Evolutionary conservation across 1,139 yeast genomes (phyloP), one percentile per base, ranked within the genome.

Genomic region (Spathaspora sp.): DNA sequence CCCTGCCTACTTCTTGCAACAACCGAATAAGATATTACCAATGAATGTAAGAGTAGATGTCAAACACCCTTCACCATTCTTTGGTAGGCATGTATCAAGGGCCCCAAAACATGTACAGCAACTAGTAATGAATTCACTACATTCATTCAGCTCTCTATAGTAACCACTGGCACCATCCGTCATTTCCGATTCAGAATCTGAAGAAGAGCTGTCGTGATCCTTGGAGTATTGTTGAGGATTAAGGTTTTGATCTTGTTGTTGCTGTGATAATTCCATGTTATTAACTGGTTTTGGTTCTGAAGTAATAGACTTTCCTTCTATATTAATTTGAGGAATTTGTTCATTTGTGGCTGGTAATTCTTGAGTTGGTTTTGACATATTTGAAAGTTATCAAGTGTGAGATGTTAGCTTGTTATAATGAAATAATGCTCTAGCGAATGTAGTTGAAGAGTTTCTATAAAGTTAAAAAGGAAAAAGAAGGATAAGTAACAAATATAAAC

Each of bases 41-140:
- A 67, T 55, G 57, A 72, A 68, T 1, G 69, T 57, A 11, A 76
- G 76, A 24, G 61, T 49, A 13, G 67, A 56, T 29, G 74, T 64
- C 44, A 72, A 50, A 50, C 68, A 74, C 13, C 80, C 78, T 43
- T 72, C 78, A 2, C 74, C 72, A 29, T 59, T 61, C 37, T 67
- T 54, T 9, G 80, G 79, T 53, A 76, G 73, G 55, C 76, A 74
- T 5, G 64, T 56, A 43, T 70, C 74, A 42, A 68, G 66, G 44
- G 72, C 58, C 1, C 80, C 79, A 47, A 74, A 74, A 52, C 80
- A 74, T 11, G 67, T 51, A 47, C 61, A 59, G 43, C 58, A 61
- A 47, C 73, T 78, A 42, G 69, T 54, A 51, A 76, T 72, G 50
- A 74, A 74, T 51, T 73, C 78, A 4, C 74, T 58, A 52, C 80